Conservation (phyloP, 2,329 filamentous ascomycete species). For the Aspergillus quadrilineatus region DNA sequence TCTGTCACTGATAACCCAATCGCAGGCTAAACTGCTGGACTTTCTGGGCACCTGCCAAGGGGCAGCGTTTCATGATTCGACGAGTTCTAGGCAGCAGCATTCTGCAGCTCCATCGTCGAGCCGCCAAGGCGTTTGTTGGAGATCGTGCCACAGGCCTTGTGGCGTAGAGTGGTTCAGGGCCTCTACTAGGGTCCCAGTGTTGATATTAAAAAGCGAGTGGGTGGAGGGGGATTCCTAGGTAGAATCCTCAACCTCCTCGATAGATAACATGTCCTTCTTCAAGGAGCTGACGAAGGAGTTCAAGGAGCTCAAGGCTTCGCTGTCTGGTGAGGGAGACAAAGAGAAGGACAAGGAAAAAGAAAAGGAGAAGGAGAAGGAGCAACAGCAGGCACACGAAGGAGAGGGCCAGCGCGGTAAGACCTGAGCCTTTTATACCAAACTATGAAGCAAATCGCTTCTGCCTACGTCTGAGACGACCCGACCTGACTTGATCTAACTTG, state of each 20-base stretch:
- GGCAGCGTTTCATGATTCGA: neutral
- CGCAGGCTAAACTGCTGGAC: neutral
- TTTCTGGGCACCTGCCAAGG: neutral
- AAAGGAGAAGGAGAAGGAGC: neutral
- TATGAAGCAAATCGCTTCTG: neutral
- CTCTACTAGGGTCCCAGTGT: neutral
- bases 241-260: neutral
- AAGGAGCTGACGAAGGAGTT: conserved; percentile 7
- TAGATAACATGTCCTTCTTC: conserved; percentile 2
- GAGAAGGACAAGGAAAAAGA: conserved; percentile 2
- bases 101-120: neutral
- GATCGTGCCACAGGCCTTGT: conserved; percentile 5
- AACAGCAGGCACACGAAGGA: neutral
- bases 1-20: neutral
- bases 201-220: neutral
- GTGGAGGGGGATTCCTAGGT: neutral
- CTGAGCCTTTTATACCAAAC: neutral
- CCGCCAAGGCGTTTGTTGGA: neutral
- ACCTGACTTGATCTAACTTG: neutral
- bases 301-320: conserved; percentile 8
- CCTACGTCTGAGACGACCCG: neutral
- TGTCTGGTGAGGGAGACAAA: neutral
- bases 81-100: conserved; percentile 1
- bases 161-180: neutral
- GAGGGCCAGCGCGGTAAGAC: conserved; percentile 1